phyloP scores from a whole-genome alignment of 2,329 filamentous ascomycete genomes.

The Lachnum nothofagi region DNA sequence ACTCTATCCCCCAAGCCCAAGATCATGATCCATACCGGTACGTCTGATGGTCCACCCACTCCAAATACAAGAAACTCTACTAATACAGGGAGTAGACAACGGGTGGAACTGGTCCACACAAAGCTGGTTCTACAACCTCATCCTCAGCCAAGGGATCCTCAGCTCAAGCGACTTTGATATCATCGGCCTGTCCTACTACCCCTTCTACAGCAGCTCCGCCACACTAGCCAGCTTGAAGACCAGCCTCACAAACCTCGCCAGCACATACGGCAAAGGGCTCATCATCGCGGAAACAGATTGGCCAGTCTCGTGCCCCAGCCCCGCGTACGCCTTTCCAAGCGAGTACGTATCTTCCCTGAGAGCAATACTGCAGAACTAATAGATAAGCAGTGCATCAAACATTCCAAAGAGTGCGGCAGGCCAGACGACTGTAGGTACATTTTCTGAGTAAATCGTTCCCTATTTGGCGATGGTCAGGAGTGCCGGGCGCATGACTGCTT shows the following conservation, averaged over 20 bases:
- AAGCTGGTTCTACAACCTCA: conserved; percentile 55
- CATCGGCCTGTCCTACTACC: conserved; percentile 70
- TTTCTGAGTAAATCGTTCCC: too few species aligned
- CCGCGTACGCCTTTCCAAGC: conserved; percentile 53
- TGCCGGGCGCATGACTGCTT: too few species aligned
- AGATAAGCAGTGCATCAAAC: conserved; percentile 41
- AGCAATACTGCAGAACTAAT: too few species aligned
- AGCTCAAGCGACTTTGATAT: conserved; percentile 57
- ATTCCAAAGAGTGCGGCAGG: conserved; percentile 61
- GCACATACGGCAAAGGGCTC: conserved; percentile 58
- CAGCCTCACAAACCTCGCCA: conserved; percentile 54
- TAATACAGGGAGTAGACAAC: conserved; percentile 44
- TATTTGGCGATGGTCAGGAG: too few species aligned
- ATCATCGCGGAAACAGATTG: conserved; percentile 69
- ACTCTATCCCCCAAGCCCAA: conserved; percentile 51
- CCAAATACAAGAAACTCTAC: too few species aligned
- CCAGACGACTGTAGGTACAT: too few species aligned
- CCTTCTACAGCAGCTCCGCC: conserved; percentile 59
- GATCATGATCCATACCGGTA: conserved; percentile 63
- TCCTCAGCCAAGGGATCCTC: conserved; percentile 49
- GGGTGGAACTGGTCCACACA: conserved; percentile 67
- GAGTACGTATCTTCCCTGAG: too few species aligned
- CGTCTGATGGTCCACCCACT: too few species aligned
- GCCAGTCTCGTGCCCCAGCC: conserved; percentile 58
- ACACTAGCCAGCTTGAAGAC: conserved; percentile 53